Base-by-base conservation (phyloP, 2,329 filamentous ascomycete genomes). In the Didymella pomorum region DNA sequence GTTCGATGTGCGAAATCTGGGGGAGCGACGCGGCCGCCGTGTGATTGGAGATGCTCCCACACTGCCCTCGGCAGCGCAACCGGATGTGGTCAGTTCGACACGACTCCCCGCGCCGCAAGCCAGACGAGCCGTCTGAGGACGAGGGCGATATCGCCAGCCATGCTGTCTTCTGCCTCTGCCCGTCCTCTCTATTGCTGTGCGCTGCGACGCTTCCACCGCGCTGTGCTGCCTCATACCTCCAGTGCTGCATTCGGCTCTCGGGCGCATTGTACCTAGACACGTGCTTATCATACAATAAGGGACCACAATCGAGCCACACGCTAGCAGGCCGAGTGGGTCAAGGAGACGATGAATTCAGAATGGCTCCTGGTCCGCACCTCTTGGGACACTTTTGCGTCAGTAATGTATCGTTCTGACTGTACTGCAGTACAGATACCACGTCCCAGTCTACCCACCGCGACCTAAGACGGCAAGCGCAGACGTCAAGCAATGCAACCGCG, bases 401-500 rank as follows among this genome's bases (percentile, higher is more conserved):
- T 35, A 28, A 33, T 31, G 20, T 37, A 25, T 49, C 37, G 37
- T 45, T 53, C 56, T 58, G 56, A 58, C 31, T n/a, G 29, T 52
- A 59, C 26, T 26, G 41, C 64, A 76, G 74, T 76, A 77, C 63
- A 73, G 74, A 62, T 76, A 75, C 57, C 44, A 49, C 56, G 44
- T 53, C 23, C 55, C 55, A 11, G 11, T 23, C 8, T n/a, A 31
- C n/a, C 37, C 28, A 28, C 8, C 68, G 47, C 69, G 71, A 54
- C 71, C 72, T 25, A 72, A 71, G 59, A 70, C 74, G 14, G 60
- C 64, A 48, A 47, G 20, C 16, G 65, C 66, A 43, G 72, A 73
- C 58, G 69, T 70, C 59, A 76, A 73, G 68, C 73, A 76, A 72
- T 77, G 72, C 72, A 69, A 74, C 6, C 73, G 71, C 56, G 73